Base-by-base conservation (phyloP, 352 stramenopile species). In the Phytopythium mirpurense region DNA sequence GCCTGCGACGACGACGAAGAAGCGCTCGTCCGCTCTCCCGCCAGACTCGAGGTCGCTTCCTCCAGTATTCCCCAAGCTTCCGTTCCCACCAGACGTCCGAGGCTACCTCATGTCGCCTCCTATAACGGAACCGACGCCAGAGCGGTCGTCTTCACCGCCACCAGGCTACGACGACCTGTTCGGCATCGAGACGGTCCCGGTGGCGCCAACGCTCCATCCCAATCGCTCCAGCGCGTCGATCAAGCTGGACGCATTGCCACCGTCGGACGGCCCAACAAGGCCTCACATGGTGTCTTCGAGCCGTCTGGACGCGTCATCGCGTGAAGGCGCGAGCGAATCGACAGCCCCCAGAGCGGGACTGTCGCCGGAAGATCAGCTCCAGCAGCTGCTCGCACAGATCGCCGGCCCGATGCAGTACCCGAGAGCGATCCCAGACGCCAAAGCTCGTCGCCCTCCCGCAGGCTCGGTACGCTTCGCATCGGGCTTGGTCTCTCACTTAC, bases 101-200 rank as follows among this genome's bases (percentile, higher is more conserved):
- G 21, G 14, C 29, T 14, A 42, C 10, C 46, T 27, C 21, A 9
- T 0, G 12, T 8, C 31, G 19, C 21, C 46, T 31, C 46, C 46
- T 3, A 14, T 36, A 12, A 8, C 26, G 21, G 34, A 19, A 8
- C 2, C 54, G 4, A 23, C 32, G 0, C 54, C 57, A 23, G 50
- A 42, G 4, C 67, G 72, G 46, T 69, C 74, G 0, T 36, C 63
- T 11, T 75, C 72, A 0, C 78, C 65, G 10, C 75, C 78, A 11
- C 74, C 78, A 48, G 60, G 67, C 0, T 86, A 86, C 46, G 59
- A 83, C 40, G 78, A 86, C 31, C 51, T 88, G 6, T 88, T 88
- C 36, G 78, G 73, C 2, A 72, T 88, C 29, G 75, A 88, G 55
- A 88, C 73, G 1, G 52, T 86, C 0, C 26, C 65, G 1, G 62